Evolutionary conservation across 2,329 filamentous ascomycete species (phyloP).

Genomic region (Fusarium palustre): DNA sequence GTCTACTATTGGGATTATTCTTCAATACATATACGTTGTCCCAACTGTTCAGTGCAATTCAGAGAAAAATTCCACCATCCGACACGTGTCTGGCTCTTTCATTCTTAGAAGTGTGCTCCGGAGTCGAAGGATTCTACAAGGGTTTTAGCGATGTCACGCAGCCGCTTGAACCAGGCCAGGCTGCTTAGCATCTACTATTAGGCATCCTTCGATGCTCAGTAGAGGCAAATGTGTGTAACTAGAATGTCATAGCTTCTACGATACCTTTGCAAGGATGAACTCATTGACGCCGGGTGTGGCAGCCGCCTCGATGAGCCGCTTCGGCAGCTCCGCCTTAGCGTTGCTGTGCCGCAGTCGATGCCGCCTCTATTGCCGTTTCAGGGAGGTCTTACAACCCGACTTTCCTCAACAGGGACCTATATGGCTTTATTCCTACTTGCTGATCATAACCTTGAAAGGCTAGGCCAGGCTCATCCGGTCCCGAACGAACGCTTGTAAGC

Average conservation of each 20-base stretch:
- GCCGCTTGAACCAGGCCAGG: constrained; percentile 2
- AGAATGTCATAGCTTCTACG: not conserved
- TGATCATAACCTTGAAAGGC: not conserved
- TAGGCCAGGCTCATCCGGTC: not conserved
- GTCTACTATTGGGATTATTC: not conserved
- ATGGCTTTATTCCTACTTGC: constrained; percentile 4
- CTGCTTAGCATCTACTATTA: not conserved
- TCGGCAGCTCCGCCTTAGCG: constrained; percentile 6
- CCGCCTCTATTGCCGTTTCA: constrained; percentile 6
- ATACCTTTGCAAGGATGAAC: not conserved
- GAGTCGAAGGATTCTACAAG: constrained; percentile 4
- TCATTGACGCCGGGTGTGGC: not conserved
- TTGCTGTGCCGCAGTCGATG: constrained; percentile 5
- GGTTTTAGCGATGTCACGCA: not conserved
- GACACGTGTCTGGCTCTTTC: constrained; percentile 3
- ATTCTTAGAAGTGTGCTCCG: constrained; percentile 6
- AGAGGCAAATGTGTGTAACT: not conserved
- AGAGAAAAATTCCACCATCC: constrained; percentile 7
- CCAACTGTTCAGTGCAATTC: not conserved
- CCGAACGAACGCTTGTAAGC: not conserved
- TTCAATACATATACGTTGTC: constrained; percentile 4
- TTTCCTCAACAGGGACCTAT: not conserved
- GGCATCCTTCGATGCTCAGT: not conserved
- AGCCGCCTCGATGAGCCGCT: constrained; percentile 1
- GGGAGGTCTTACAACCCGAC: constrained; percentile 3